Conservation (phyloP, 495 filamentous ascomycete genomes). For the Podospora conica region DNA sequence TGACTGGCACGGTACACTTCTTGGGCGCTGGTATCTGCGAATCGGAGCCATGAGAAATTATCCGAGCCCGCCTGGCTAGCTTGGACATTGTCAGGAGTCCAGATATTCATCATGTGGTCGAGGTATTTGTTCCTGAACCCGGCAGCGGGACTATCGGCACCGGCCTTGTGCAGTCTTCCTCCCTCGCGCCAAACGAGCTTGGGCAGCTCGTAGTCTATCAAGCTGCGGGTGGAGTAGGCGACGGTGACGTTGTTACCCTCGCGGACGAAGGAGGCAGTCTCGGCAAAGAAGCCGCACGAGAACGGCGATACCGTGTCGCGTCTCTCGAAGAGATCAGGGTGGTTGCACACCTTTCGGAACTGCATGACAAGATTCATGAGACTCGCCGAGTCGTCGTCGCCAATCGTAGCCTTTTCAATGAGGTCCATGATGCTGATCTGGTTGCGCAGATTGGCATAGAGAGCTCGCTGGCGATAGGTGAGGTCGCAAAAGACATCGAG, state of each 20-base stretch:
- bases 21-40: slow-evolving; percentile 67
- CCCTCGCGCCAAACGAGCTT: slow-evolving; percentile 68
- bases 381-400: slow-evolving; percentile 92
- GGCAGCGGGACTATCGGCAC: slow-evolving; percentile 63
- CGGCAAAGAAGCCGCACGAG: slow-evolving; percentile 76
- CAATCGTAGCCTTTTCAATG: slow-evolving; percentile 92
- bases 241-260: slow-evolving; percentile 77
- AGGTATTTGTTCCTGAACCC: slow-evolving; percentile 74
- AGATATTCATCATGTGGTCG: slow-evolving; percentile 78
- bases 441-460: slow-evolving; percentile 84
- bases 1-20: slow-evolving; percentile 65
- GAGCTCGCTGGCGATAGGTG: slow-evolving; percentile 93
- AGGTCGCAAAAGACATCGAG: slow-evolving; percentile 93
- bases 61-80: slow-evolving; percentile 47
- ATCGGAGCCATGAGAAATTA: slow-evolving; percentile 86
- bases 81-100: slow-evolving; percentile 73
- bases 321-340: slow-evolving; percentile 93
- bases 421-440: slow-evolving; percentile 98
- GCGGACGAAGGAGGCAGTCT: slow-evolving; percentile 88
- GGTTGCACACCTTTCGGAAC: slow-evolving; percentile 98
- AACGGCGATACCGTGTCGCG: slow-evolving; percentile 86
- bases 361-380: slow-evolving; percentile 99
- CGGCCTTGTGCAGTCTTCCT: slow-evolving; percentile 69
- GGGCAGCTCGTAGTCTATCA: slow-evolving; percentile 79
- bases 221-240: slow-evolving; percentile 77